phyloP scores from a whole-genome alignment of 148 eudicot genomes.

The Nepenthes gracilis region DNA sequence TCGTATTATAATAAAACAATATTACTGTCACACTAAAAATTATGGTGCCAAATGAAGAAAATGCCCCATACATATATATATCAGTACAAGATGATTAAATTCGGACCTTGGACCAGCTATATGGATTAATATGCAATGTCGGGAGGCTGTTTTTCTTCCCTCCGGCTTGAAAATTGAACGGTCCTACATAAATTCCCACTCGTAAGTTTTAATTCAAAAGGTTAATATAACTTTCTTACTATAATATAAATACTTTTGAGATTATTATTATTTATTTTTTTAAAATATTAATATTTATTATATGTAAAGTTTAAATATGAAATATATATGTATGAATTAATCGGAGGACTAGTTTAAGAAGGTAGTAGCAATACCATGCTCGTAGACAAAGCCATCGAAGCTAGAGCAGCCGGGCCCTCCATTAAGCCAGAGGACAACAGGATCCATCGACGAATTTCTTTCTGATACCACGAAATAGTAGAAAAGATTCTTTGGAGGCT shows the following conservation, averaged over 20 bases:
- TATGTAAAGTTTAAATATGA: not conserved
- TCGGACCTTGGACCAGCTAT: slow-evolving; percentile 42
- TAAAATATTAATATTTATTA: not conserved
- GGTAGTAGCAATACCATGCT: slow-evolving; percentile 44
- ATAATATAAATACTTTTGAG: too few relatives aligned
- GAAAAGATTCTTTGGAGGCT: slow-evolving; percentile 27
- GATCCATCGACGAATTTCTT: slow-evolving; percentile 27
- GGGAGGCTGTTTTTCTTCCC: slow-evolving; percentile 23
- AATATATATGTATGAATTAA: not conserved
- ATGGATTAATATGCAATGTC: slow-evolving; percentile 30
- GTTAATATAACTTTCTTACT: not conserved
- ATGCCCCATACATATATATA: not conserved
- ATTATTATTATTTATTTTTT: not conserved
- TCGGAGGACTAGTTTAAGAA: not conserved
- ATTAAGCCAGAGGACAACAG: slow-evolving; percentile 41
- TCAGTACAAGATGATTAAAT: not conserved
- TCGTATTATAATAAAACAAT: too few relatives aligned
- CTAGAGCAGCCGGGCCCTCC: slow-evolving; percentile 47
- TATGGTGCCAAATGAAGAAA: too few relatives aligned
- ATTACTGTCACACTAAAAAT: too few relatives aligned
- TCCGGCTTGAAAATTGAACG: slow-evolving; percentile 36
- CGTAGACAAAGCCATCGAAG: slow-evolving; percentile 39
- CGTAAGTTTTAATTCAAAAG: not conserved
- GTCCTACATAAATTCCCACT: slow-evolving; percentile 25
- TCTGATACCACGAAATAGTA: slow-evolving; percentile 43